Evolutionary conservation across 345 rosid species (phyloP).

Genomic region (Ricinus communis): DNA sequence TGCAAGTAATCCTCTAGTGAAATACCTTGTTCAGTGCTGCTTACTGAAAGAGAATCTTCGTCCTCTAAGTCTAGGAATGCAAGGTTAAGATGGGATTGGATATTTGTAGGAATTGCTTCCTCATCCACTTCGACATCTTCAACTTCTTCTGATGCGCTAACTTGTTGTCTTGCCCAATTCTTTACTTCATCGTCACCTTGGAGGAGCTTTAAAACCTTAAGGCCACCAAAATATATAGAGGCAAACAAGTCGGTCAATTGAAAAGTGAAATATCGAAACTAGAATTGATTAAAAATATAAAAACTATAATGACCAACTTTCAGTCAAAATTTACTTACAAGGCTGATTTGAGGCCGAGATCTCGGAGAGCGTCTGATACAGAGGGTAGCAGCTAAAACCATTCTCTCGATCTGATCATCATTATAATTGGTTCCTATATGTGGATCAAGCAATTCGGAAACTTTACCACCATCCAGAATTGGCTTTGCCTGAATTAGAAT

Average conservation of each 20-base stretch:
- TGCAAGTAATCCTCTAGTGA: constrained; percentile 71
- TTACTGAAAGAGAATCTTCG: constrained; percentile 61
- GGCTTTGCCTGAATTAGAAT: constrained; percentile 65
- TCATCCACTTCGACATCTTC: constrained; percentile 47
- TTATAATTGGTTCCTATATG: constrained; percentile 41
- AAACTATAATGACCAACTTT: not conserved
- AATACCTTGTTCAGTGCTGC: constrained; percentile 56
- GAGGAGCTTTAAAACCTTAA: constrained; percentile 75
- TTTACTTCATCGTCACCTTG: constrained; percentile 72
- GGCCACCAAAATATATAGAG: not conserved
- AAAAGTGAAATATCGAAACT: not conserved
- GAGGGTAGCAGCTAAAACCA: constrained; percentile 79
- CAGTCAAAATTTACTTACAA: constrained; percentile 46
- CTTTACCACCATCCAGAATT: constrained; percentile 62
- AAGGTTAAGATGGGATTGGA: constrained; percentile 79
- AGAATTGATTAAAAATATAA: not conserved
- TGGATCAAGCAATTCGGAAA: constrained; percentile 72
- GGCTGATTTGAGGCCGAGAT: constrained; percentile 66
- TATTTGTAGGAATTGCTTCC: constrained; percentile 47
- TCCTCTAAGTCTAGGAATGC: constrained; percentile 79
- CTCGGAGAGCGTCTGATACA: constrained; percentile 66
- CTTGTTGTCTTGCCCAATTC: constrained; percentile 65
- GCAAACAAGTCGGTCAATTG: constrained; percentile 7
- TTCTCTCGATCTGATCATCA: constrained; percentile 54
- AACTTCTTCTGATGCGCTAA: constrained; percentile 45